These are phyloP conservation scores for Bipolaris zeicola DNA, from an alignment of 2,329 filamentous ascomycete genomes.

Conservation along the genomic window DNA sequence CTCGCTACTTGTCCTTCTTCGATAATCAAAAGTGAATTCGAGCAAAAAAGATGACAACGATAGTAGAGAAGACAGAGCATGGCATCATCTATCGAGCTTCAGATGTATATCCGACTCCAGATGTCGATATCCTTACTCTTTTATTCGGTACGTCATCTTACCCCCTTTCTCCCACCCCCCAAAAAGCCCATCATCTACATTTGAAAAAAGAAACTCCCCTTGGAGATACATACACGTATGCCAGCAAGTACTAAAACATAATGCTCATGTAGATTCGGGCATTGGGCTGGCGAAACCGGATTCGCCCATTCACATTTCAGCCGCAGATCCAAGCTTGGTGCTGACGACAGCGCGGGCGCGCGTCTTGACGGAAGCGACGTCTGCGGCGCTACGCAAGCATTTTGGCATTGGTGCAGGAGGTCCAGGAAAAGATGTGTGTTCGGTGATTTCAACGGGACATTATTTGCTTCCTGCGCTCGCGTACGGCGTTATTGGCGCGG, in stretches of 20 bases:
- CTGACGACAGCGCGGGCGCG: conserved; percentile 61
- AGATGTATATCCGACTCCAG: conserved; percentile 42
- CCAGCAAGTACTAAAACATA: not conserved
- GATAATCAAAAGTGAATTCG: not conserved
- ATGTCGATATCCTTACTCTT: conserved; percentile 50
- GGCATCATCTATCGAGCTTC: conserved; percentile 41
- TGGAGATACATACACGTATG: not conserved
- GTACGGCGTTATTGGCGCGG: conserved; percentile 63
- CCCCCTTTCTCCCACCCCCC: not conserved
- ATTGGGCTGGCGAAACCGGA: conserved; percentile 52
- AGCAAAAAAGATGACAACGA: conserved; percentile 33
- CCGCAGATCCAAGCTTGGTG: conserved; percentile 58
- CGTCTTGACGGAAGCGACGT: conserved; percentile 58
- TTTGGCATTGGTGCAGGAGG: conserved; percentile 60
- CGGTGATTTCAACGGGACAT: conserved; percentile 63
- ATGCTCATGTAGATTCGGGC: conserved; percentile 30
- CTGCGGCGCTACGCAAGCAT: conserved; percentile 60
- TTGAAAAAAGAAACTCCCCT: too few species aligned
- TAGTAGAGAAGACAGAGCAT: conserved; percentile 39
- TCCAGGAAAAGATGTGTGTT: conserved; percentile 57
- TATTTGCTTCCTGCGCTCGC: conserved; percentile 60
- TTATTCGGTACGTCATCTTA: conserved; percentile 47
- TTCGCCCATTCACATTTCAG: conserved; percentile 62
- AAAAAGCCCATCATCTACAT: not conserved
- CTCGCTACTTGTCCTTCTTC: not conserved